These are phyloP conservation scores for Stagonosporopsis chrysanthemi DNA, from an alignment of 2,329 filamentous ascomycete genomes.

Conservation along the genomic window DNA sequence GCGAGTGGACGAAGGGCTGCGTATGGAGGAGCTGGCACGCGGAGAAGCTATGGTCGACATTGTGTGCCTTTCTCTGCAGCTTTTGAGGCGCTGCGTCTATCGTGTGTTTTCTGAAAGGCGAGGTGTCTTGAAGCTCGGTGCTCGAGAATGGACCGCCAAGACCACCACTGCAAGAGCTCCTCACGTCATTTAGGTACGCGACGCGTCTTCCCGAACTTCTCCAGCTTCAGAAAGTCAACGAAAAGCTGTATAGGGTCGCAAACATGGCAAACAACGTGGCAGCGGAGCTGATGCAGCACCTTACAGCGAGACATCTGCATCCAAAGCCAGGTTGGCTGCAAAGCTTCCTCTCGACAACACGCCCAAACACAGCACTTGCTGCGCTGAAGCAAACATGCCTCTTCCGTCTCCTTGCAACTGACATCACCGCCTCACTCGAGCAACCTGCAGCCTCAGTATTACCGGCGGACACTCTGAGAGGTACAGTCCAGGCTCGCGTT, in stretches of 20 bases:
- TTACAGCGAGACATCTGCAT: constrained; percentile 60
- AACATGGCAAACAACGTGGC: constrained; percentile 39
- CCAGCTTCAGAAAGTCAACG: neutral
- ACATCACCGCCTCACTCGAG: constrained; percentile 70
- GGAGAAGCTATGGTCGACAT: constrained; percentile 70
- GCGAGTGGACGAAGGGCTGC: constrained; percentile 77
- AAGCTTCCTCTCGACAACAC: constrained; percentile 64
- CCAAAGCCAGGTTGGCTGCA: constrained; percentile 70
- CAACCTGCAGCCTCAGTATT: constrained; percentile 57
- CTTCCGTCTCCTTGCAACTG: constrained; percentile 78
- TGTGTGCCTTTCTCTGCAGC: constrained; percentile 4
- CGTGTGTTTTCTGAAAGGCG: neutral
- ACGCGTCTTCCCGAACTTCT: constrained; percentile 25
- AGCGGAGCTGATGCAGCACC: constrained; percentile 61
- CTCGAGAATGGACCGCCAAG: constrained; percentile 31
- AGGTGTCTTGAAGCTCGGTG: constrained; percentile 6
- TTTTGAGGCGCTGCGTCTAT: neutral
- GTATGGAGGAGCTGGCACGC: constrained; percentile 64
- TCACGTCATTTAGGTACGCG: constrained; percentile 36
- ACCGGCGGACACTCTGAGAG: constrained; percentile 65
- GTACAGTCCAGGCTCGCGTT: constrained; percentile 62
- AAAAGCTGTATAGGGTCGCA: constrained; percentile 10
- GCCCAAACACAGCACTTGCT: constrained; percentile 67
- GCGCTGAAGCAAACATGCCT: constrained; percentile 80
- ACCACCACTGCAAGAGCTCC: constrained; percentile 21